phyloP scores from a whole-genome alignment of 177 flowering plant genomes.

The Tripterygium wilfordii region DNA sequence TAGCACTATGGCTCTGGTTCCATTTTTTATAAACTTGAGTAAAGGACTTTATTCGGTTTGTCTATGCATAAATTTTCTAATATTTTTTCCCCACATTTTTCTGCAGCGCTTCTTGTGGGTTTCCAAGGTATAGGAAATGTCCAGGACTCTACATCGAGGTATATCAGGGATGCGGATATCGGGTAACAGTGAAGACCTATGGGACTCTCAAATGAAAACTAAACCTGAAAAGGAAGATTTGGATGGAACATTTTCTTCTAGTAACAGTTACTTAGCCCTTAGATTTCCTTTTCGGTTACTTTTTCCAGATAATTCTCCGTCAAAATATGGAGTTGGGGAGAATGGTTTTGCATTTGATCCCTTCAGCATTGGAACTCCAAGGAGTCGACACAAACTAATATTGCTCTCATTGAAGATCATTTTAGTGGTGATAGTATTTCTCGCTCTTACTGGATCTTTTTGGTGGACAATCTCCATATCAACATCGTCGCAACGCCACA shows the following conservation, averaged over 20 bases:
- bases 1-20: too few relatives aligned
- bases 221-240: conserved; percentile 62
- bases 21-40: too few relatives aligned
- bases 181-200: conserved; percentile 40
- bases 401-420: conserved; percentile 49
- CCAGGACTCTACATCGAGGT: conserved; percentile 83
- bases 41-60: too few relatives aligned
- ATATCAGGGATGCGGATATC: conserved; percentile 44
- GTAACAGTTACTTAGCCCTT: conserved; percentile 26
- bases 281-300: conserved; percentile 39
- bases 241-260: conserved; percentile 34
- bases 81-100: too few relatives aligned
- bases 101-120: too few relatives aligned
- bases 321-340: conserved; percentile 40
- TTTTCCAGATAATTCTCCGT: conserved; percentile 39
- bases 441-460: conserved; percentile 79
- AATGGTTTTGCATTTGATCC: conserved; percentile 67
- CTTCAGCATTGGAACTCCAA: conserved; percentile 32
- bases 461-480: conserved; percentile 92
- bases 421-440: conserved; percentile 55
- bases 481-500: conserved; percentile 48
- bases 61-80: too few relatives aligned
- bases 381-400: conserved; percentile 50
- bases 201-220: conserved; percentile 73
- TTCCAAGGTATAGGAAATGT: conserved; percentile 53